Percentiles rank a stretch among this genome's conserved stretches.
Evolutionary conservation across 495 filamentous ascomycete genomes (phyloP).

Genomic region (Hypoxylon perforatum): DNA sequence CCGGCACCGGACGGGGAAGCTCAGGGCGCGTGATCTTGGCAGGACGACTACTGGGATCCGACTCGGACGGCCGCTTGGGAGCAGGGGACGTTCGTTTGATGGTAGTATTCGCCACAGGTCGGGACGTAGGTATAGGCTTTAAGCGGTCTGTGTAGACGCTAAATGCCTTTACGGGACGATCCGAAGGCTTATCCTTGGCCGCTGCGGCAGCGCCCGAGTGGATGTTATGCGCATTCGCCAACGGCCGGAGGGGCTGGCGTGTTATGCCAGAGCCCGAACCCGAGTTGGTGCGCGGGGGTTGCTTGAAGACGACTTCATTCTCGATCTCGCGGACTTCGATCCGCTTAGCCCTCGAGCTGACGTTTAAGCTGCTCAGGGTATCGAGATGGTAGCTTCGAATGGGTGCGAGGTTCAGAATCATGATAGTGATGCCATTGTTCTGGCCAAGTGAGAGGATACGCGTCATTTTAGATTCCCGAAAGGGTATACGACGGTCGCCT

Average conservation of each 20-base stretch:
- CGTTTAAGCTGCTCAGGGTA: conserved; percentile 91
- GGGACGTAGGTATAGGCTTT: conserved; percentile 53
- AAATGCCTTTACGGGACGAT: conserved; percentile 86
- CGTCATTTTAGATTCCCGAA: conserved; percentile 97
- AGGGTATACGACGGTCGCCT: conserved; percentile 81
- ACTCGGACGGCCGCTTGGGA: conserved; percentile 59
- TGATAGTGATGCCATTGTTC: conserved; percentile 94
- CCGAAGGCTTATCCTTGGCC: conserved; percentile 60
- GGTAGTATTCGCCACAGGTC: conserved; percentile 48
- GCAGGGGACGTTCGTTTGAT: conserved; percentile 50
- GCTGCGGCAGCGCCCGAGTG: conserved; percentile 55
- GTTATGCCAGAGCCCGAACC: conserved; percentile 58
- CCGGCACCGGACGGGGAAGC: conserved; percentile 30
- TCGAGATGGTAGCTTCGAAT: conserved; percentile 90
- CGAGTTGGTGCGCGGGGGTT: conserved; percentile 67
- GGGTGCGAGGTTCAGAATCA: conserved; percentile 95
- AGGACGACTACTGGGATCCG: conserved; percentile 47
- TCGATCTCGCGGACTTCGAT: conserved; percentile 96
- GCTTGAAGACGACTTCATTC: conserved; percentile 88
- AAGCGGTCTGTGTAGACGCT: conserved; percentile 81
- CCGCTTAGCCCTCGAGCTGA: conserved; percentile 94
- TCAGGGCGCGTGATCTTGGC: conserved; percentile 57
- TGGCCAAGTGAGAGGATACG: conserved; percentile 91
- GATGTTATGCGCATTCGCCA: conserved; percentile 74
- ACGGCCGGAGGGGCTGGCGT: conserved; percentile 80